Evolutionary conservation across 176 grass and related monocot genomes (phyloP).

Genomic region (Triticum dicoccoides): DNA sequence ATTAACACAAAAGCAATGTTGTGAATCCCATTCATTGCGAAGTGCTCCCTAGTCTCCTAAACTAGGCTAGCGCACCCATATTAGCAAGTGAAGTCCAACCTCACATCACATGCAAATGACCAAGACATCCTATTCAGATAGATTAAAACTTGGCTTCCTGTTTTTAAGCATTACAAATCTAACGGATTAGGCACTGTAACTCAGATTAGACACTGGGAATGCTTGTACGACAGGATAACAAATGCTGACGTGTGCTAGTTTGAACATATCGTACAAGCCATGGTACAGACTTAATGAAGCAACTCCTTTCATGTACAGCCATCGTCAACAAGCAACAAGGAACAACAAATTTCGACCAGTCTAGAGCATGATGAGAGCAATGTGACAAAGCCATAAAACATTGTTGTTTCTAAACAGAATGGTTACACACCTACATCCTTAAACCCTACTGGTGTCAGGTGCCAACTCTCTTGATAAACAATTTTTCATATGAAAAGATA

Average conservation of each 20-base stretch:
- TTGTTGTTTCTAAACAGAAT: neutral
- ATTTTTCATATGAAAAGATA: neutral
- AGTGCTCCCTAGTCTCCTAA: neutral
- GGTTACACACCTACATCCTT: neutral
- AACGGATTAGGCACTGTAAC: neutral
- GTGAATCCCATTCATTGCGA: neutral
- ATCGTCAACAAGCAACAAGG: conserved; percentile 20
- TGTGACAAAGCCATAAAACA: conserved; percentile 3
- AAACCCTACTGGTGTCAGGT: neutral
- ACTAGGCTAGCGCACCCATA: neutral
- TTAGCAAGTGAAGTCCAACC: neutral
- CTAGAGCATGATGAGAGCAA: conserved; percentile 1
- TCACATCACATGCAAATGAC: neutral
- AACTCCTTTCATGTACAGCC: neutral
- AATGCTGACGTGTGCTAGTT: neutral
- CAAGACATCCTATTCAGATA: conserved; percentile 1
- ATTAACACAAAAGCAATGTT: neutral
- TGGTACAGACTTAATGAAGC: conserved; percentile 10
- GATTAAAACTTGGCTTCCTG: neutral
- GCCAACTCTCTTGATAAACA: neutral
- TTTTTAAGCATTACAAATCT: neutral
- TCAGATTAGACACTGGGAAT: neutral
- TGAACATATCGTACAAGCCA: neutral
- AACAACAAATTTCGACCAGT: neutral
- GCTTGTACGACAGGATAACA: neutral